Evolutionary conservation across 2,329 filamentous ascomycete genomes (phyloP).

Genomic region (Fusarium xylarioides): DNA sequence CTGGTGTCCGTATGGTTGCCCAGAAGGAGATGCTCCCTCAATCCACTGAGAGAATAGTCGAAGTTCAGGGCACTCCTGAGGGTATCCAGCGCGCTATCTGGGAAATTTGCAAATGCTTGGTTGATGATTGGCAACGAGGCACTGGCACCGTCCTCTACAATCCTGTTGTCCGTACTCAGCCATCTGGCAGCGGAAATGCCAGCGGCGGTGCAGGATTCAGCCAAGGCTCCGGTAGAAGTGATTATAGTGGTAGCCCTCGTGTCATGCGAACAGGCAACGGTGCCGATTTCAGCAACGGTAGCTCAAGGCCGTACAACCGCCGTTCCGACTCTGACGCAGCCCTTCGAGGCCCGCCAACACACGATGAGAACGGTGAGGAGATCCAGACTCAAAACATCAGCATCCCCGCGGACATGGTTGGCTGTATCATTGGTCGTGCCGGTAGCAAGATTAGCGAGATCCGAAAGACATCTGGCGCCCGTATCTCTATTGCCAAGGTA

Average conservation of each 20-base stretch:
- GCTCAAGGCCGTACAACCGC: slow-evolving; percentile 72
- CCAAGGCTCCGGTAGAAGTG: slow-evolving; percentile 56
- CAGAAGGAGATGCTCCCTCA: slow-evolving; percentile 99
- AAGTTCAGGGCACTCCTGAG: slow-evolving; percentile 93
- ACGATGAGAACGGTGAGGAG: slow-evolving; percentile 96
- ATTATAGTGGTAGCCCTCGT: slow-evolving; percentile 71
- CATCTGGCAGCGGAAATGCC: slow-evolving; percentile 59
- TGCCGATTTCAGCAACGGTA: slow-evolving; percentile 91
- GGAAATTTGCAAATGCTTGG: slow-evolving; percentile 98
- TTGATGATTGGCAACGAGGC: slow-evolving; percentile 97
- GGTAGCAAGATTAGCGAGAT: slow-evolving; percentile 99
- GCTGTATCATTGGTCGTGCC: slow-evolving; percentile 95
- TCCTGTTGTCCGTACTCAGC: slow-evolving; percentile 87
- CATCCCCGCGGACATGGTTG: slow-evolving; percentile 99
- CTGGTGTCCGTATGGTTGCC: slow-evolving; percentile 97
- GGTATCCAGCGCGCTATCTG: slow-evolving; percentile 96
- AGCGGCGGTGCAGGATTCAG: slow-evolving; percentile 48
- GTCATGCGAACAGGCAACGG: slow-evolving; percentile 97
- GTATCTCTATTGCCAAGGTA: slow-evolving; percentile 96
- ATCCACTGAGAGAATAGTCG: slow-evolving; percentile 97
- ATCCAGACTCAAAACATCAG: slow-evolving; percentile 99
- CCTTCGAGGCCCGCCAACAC: slow-evolving; percentile 82
- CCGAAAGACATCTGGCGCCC: slow-evolving; percentile 92
- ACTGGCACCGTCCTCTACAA: slow-evolving; percentile 98
- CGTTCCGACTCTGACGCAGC: slow-evolving; percentile 86